Percentiles rank a stretch among this genome's conserved stretches.
phyloP scores from a whole-genome alignment of 2,329 filamentous ascomycete genomes.

The Colletotrichum shisoi region DNA sequence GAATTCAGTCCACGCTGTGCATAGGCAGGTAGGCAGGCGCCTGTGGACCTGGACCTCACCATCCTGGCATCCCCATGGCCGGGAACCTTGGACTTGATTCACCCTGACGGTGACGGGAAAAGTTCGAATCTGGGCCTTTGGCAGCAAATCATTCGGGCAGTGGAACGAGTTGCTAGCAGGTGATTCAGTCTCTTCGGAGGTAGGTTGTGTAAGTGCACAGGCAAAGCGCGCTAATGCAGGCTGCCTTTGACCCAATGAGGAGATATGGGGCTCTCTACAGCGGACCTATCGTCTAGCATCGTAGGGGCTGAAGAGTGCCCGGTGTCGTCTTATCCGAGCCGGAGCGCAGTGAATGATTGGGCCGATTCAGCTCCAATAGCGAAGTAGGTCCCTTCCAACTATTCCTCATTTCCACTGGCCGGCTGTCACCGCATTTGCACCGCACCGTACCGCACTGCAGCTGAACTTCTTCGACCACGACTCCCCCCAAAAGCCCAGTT shows the following conservation, averaged over 20 bases:
- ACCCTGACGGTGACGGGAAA: not conserved
- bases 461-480: constrained; percentile 14
- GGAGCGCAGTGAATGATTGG: constrained; percentile 32
- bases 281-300: not conserved
- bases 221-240: constrained; percentile 27
- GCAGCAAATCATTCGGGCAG: constrained; percentile 5
- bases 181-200: not conserved
- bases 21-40: not conserved
- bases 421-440: constrained; percentile 32
- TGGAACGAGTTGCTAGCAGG: constrained; percentile 2
- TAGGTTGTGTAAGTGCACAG: not conserved
- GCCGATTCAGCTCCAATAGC: constrained; percentile 24
- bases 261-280: constrained; percentile 13
- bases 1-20: too few relatives aligned
- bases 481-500: constrained; percentile 11
- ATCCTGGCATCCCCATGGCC: not conserved
- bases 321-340: constrained; percentile 26
- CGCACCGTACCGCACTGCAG: constrained; percentile 7
- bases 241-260: constrained; percentile 19
- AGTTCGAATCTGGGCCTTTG: not conserved
- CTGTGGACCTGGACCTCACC: not conserved
- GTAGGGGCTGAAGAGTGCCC: constrained; percentile 7
- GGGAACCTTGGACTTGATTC: not conserved
- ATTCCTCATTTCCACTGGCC: constrained; percentile 15
- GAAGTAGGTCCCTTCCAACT: constrained; percentile 24